Conservation (phyloP, 2,329 filamentous ascomycete genomes). For the Aspergillaceae sp. region DNA sequence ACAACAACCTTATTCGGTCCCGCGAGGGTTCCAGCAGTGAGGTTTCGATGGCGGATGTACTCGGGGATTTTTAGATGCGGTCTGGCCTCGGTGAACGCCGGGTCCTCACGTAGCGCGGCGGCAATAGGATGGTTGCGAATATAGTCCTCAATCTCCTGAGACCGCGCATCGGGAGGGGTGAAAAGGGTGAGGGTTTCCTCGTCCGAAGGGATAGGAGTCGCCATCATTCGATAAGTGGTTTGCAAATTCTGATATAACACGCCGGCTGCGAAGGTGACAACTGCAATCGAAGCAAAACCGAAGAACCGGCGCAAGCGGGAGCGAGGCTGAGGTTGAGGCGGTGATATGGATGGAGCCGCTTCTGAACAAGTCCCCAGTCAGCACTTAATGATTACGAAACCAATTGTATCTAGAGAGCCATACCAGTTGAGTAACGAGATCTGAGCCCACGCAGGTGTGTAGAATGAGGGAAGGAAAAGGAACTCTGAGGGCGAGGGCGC, state of each 20-base stretch:
- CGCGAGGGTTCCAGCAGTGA: constrained; percentile 72
- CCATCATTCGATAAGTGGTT: constrained; percentile 25
- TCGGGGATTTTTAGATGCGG: constrained; percentile 81
- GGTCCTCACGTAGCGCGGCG: constrained; percentile 56
- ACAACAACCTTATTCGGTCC: constrained; percentile 70
- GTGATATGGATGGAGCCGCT: constrained; percentile 1
- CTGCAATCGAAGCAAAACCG: constrained; percentile 29
- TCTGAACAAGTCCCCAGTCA: background rate
- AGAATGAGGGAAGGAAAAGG: constrained; percentile 1
- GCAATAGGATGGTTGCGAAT: constrained; percentile 71
- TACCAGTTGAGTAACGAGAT: constrained; percentile 4
- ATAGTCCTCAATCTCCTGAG: constrained; percentile 57
- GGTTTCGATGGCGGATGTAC: constrained; percentile 59
- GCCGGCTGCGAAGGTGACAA: constrained; percentile 26
- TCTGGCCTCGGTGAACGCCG: constrained; percentile 63
- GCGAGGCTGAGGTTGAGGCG: constrained; percentile 12
- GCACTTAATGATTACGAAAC: background rate
- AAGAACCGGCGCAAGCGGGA: constrained; percentile 27
- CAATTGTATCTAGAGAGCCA: background rate
- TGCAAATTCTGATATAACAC: constrained; percentile 18
- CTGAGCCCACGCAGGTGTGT: background rate
- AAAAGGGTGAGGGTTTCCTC: constrained; percentile 64
- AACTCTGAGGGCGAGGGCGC: background rate
- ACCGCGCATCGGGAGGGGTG: constrained; percentile 45
- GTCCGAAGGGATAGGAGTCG: constrained; percentile 49